Conservation (phyloP, 306 rosid genomes). For the Quercus ilex region DNA sequence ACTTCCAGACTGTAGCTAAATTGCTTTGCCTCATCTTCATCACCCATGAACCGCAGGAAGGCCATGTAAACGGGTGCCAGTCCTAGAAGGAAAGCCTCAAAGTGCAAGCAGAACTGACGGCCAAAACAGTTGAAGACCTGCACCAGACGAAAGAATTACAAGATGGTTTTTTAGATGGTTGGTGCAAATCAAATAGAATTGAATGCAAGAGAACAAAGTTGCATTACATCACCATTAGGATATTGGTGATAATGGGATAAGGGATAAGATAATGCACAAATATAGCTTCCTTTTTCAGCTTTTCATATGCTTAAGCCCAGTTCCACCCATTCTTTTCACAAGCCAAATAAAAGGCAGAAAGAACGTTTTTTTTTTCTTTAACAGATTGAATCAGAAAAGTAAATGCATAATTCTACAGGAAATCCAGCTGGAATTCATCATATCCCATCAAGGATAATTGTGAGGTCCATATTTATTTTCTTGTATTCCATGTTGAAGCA, state of each 20-base stretch:
- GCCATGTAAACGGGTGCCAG: slow-evolving; percentile 57
- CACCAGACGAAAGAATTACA: background rate
- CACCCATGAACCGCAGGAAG: slow-evolving; percentile 60
- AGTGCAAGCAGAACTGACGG: slow-evolving; percentile 53
- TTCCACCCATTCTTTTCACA: background rate
- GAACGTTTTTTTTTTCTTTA: background rate
- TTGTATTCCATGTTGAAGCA: too few species aligned
- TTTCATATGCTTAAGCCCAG: background rate
- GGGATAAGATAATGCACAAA: background rate
- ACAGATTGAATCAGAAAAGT: background rate
- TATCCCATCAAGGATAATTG: background rate
- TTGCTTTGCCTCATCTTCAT: slow-evolving; percentile 50
- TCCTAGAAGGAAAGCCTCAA: slow-evolving; percentile 54
- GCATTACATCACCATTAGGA: background rate
- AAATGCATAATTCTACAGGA: background rate
- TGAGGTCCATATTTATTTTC: background rate
- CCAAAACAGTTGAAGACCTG: slow-evolving; percentile 59
- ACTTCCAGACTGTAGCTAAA: slow-evolving; percentile 51
- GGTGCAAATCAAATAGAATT: background rate
- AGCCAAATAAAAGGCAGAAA: background rate
- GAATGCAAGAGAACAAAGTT: background rate
- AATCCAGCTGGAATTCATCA: background rate
- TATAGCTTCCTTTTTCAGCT: background rate
- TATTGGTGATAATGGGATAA: background rate
- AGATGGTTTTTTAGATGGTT: background rate